These are phyloP conservation scores for Quercus rubra DNA, from an alignment of 306 rosid species.

Conservation along the genomic window DNA sequence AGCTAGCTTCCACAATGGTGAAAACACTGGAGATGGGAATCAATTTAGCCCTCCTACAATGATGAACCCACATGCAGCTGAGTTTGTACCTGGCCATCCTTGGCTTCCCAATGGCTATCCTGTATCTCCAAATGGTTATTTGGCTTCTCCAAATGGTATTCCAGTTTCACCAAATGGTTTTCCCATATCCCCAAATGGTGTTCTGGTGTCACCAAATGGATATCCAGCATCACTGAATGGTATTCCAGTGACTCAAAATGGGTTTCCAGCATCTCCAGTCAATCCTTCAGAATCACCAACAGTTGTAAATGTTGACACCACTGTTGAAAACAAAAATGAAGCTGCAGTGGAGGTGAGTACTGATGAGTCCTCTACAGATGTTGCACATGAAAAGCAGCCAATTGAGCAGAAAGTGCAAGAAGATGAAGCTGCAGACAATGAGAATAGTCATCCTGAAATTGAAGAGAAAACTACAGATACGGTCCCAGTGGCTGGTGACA, in stretches of 20 bases:
- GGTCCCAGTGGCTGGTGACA: conserved; percentile 24
- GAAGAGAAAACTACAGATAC: conserved; percentile 49
- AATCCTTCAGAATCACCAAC: conserved; percentile 46
- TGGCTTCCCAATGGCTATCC: conserved; percentile 83
- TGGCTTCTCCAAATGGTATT: conserved; percentile 54
- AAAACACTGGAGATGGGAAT: conserved; percentile 57
- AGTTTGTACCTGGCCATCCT: conserved; percentile 86
- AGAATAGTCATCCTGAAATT: conserved; percentile 16
- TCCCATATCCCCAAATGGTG: conserved; percentile 54
- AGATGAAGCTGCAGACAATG: conserved; percentile 36
- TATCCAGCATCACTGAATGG: conserved; percentile 44
- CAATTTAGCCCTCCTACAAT: conserved; percentile 69
- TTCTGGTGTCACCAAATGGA: conserved; percentile 53
- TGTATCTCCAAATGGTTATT: conserved; percentile 61
- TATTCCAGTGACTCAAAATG: conserved; percentile 49
- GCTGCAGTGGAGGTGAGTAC: conserved; percentile 28
- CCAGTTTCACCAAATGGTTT: conserved; percentile 56
- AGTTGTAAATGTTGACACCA: conserved; percentile 29
- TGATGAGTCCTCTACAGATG: conserved; percentile 34
- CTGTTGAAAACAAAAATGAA: conserved; percentile 35
- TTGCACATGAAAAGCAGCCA: conserved; percentile 35
- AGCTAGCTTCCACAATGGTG: conserved; percentile 50
- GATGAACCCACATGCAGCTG: conserved; percentile 95
- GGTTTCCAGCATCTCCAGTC: conserved; percentile 48
- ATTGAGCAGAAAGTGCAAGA: conserved; percentile 42